phyloP scores from a whole-genome alignment of 2,329 filamentous ascomycete genomes.

The Diaporthe batatas region DNA sequence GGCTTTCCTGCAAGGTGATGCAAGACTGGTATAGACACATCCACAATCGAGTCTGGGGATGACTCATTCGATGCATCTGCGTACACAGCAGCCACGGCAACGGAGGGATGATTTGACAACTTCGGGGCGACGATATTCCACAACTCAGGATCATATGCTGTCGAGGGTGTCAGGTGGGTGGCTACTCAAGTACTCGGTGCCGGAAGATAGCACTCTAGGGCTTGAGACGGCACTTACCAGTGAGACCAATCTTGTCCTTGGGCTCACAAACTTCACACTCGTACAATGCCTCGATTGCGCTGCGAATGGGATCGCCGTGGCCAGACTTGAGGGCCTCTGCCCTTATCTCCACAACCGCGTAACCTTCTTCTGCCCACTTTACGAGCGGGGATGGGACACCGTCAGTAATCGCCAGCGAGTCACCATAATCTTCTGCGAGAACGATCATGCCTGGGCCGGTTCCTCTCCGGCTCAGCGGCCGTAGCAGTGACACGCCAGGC shows the following conservation, averaged over 20 bases:
- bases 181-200: background rate
- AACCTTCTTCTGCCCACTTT: conserved; percentile 43
- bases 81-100: conserved; percentile 39
- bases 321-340: conserved; percentile 21
- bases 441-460: conserved; percentile 48
- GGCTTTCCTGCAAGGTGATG: conserved; percentile 39
- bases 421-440: conserved; percentile 41
- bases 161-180: background rate
- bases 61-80: conserved; percentile 31
- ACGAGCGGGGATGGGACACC: conserved; percentile 38
- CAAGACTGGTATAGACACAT: conserved; percentile 38
- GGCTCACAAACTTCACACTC: conserved; percentile 40
- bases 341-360: conserved; percentile 42
- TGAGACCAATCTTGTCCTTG: conserved; percentile 40
- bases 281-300: conserved; percentile 31
- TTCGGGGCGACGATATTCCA: conserved; percentile 35
- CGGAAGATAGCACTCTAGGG: too few species aligned
- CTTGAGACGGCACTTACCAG: conserved; percentile 29
- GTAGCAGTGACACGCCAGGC: conserved; percentile 38
- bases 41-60: background rate
- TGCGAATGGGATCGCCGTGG: conserved; percentile 2
- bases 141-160: conserved; percentile 38
- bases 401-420: conserved; percentile 33
- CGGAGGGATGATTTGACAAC: conserved; percentile 25
- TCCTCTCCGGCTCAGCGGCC: conserved; percentile 48